phyloP scores from a whole-genome alignment of 2,329 filamentous ascomycete species.

The Pseudogymnoascus sp. region DNA sequence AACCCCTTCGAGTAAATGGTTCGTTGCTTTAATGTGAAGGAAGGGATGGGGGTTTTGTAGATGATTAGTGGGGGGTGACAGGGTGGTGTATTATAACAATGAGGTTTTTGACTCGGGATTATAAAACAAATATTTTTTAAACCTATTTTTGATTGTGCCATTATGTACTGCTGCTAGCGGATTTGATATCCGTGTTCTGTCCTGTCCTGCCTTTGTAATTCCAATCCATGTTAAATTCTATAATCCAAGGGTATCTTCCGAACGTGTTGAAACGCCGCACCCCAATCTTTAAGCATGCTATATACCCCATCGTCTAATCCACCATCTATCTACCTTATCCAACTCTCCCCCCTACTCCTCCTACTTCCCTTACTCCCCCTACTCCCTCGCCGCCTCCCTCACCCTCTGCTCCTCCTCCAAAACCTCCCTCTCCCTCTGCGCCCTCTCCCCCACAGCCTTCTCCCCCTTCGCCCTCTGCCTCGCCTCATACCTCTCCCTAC shows the following conservation, averaged over 20 bases:
- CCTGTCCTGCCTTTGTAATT: not conserved
- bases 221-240: conserved; percentile 1
- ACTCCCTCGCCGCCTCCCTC: not conserved
- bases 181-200: not conserved
- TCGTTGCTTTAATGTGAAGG: not conserved
- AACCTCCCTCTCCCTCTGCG: conserved; percentile 53
- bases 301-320: not conserved
- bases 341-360: not conserved
- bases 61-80: not conserved
- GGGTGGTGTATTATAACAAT: conserved; percentile 3
- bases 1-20: conserved; percentile 61
- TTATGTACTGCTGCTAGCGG: not conserved
- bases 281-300: not conserved
- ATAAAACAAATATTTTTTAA: not conserved
- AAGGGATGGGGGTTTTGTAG: not conserved
- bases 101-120: not conserved
- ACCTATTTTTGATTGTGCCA: not conserved
- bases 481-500: conserved; percentile 81
- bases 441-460: conserved; percentile 71
- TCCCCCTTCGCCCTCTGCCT: conserved; percentile 83
- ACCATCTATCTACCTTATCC: not conserved
- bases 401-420: conserved; percentile 50
- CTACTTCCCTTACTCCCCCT: too few species aligned
- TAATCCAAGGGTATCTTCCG: conserved; percentile 7
- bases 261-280: conserved; percentile 9